Conservation (phyloP, 176 grass and related monocot species). For the Miscanthus lutarioriparius region DNA sequence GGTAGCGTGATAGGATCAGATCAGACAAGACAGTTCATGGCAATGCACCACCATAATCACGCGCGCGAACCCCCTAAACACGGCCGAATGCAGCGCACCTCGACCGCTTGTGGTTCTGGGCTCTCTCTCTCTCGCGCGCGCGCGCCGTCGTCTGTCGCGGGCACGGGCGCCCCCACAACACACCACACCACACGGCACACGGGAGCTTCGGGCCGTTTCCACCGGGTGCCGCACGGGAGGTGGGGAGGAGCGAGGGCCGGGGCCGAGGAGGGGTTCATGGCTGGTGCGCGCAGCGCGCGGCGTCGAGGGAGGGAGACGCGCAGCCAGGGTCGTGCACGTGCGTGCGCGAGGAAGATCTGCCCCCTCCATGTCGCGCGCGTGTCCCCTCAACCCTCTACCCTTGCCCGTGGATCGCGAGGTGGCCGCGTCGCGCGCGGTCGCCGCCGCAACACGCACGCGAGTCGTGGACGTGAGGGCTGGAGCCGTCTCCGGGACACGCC, state of each 20-base stretch:
- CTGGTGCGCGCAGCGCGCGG: not conserved
- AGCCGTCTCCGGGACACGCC: slow-evolving; percentile 3
- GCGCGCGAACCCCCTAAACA: not conserved
- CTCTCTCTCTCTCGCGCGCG: not conserved
- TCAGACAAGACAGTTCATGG: not conserved
- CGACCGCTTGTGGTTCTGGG: not conserved
- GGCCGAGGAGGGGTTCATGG: too few relatives aligned
- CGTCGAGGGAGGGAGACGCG: not conserved
- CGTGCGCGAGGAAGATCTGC: slow-evolving; percentile 31
- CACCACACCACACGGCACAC: too few relatives aligned
- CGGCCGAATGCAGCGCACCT: not conserved
- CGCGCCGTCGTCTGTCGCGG: too few relatives aligned
- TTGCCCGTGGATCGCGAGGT: not conserved
- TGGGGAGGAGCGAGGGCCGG: not conserved
- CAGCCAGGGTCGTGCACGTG: not conserved
- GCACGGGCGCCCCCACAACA: not conserved
- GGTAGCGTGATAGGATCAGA: not conserved
- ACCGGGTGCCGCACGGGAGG: not conserved
- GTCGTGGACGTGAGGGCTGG: not conserved
- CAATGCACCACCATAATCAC: not conserved
- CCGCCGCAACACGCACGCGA: not conserved
- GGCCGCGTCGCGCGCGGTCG: not conserved
- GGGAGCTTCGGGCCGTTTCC: not conserved
- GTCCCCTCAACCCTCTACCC: too few relatives aligned
- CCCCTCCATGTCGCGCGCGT: slow-evolving; percentile 20